These are phyloP conservation scores for Phytophthora podocarpi DNA, from an alignment of 352 stramenopile species.

Conservation along the genomic window DNA sequence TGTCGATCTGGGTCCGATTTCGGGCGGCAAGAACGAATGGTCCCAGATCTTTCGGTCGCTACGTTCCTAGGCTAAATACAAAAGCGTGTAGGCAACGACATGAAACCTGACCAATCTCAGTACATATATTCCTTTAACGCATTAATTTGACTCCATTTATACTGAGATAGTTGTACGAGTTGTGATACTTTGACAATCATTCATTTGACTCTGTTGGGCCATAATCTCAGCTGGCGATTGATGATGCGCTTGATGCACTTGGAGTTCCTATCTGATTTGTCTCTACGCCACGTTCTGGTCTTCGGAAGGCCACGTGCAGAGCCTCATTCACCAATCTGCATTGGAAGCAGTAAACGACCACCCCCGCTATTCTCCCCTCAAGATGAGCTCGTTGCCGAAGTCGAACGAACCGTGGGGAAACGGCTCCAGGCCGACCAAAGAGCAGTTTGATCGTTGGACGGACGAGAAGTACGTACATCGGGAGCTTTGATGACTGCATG, in stretches of 20 bases:
- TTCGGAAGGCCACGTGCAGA: too few relatives aligned
- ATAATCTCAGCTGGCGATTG: not conserved
- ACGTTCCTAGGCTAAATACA: slow-evolving; percentile 30
- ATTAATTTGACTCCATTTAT: too few relatives aligned
- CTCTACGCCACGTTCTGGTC: too few relatives aligned
- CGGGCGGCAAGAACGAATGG: slow-evolving; percentile 27
- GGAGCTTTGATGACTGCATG: too few relatives aligned
- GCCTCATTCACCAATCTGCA: slow-evolving; percentile 13
- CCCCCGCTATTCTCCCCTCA: not conserved
- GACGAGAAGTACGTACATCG: slow-evolving; percentile 23
- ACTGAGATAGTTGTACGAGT: too few relatives aligned
- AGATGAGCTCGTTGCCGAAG: slow-evolving; percentile 14
- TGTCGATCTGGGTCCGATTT: slow-evolving; percentile 10
- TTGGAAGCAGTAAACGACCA: not conserved
- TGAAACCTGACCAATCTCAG: too few relatives aligned
- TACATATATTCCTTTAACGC: too few relatives aligned
- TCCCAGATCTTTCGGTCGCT: slow-evolving; percentile 30
- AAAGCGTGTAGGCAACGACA: too few relatives aligned
- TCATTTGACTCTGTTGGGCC: not conserved
- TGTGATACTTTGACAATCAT: not conserved
- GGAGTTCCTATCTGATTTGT: not conserved
- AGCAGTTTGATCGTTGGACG: slow-evolving; percentile 13
- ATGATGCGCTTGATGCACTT: not conserved
- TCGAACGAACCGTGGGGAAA: slow-evolving; percentile 15
- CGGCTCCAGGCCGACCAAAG: slow-evolving; percentile 8